Conservation (phyloP, 441 rosid species). For the Erodium texanum region DNA sequence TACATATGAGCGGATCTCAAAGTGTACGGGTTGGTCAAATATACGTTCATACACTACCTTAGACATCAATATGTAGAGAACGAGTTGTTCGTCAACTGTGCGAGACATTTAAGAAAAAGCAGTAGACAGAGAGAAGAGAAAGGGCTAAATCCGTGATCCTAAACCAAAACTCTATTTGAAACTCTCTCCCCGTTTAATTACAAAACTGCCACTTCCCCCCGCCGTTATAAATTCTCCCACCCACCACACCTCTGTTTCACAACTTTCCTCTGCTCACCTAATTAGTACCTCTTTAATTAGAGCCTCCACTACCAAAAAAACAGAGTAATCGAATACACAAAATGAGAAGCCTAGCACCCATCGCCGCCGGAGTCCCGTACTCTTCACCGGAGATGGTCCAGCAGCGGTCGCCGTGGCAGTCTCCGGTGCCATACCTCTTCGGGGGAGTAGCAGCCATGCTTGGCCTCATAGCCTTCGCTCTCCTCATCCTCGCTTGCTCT, state of each 20-base stretch:
- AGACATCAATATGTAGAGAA: no score
- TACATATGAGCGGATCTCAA: no score
- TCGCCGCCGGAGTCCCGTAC: neutral
- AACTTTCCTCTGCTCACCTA: neutral
- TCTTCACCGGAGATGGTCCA: slow-evolving; percentile 9
- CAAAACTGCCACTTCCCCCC: neutral
- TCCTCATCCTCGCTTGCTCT: slow-evolving; percentile 82
- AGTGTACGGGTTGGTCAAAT: no score
- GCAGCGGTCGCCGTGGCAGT: slow-evolving; percentile 73
- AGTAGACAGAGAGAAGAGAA: neutral
- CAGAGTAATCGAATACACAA: neutral
- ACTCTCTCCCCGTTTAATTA: neutral
- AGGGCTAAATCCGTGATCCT: neutral
- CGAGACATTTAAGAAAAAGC: no score
- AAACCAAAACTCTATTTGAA: neutral
- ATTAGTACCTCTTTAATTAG: no score
- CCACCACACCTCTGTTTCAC: neutral
- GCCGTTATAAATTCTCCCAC: neutral
- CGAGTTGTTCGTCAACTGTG: no score
- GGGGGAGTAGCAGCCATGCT: slow-evolving; percentile 97
- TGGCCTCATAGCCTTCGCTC: slow-evolving; percentile 79
- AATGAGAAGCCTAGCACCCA: neutral
- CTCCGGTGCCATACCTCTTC: slow-evolving; percentile 87
- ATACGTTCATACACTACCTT: no score
- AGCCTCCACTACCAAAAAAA: neutral